Base-by-base conservation (phyloP, 1,139 yeast species). In the Pneumocystis oryctolagi region DNA sequence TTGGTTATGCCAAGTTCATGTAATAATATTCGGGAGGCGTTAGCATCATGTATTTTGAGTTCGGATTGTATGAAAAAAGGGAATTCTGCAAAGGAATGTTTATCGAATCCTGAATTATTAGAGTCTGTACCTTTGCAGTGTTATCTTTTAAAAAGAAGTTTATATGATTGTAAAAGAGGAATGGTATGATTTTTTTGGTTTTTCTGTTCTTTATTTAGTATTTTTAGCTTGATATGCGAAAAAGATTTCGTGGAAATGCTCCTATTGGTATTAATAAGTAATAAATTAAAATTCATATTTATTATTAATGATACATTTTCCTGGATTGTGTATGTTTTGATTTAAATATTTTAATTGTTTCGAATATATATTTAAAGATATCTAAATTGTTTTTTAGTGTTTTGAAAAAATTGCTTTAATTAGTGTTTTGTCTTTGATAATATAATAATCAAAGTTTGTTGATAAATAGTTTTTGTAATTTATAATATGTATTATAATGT, bases 241-340 rank as follows among this genome's bases (percentile, higher is more conserved):
- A 89, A 73, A 80, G 98, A 68, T 87, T 92, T 77, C 80, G 88
- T 71, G 98, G 98, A 8, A 92, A 92, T 71, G 98, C 95, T 0
- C 90, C 97, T 69, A 68, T 1, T 70, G 67, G n/a, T 47, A 47
- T 47, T 47, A 8, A 47, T 47, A 47, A 47, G 25, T 47, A n/a
- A 47, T 14, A 42, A 42, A 42, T 42, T 47, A 47, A 47, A 20
- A 16, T 28, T 34, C 12, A 9, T 47, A 47, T 47, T 25, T 47
- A 1, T 20, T 14, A 5, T n/a, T n/a, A 47, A 47, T 20, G 1
- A 40, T 40, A 18, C 18, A 25, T 25, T 47, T 47, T 25, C 5
- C 12, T 47, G 5, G 55, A 5, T 47, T 25, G 8, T 47, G 12
- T 25, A 25, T 47, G 25, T 5, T 47, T 28, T 25, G 25, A n/a